These are phyloP conservation scores for Colletotrichum paranaense DNA, from an alignment of 2,329 filamentous ascomycete genomes.

Conservation along the genomic window DNA sequence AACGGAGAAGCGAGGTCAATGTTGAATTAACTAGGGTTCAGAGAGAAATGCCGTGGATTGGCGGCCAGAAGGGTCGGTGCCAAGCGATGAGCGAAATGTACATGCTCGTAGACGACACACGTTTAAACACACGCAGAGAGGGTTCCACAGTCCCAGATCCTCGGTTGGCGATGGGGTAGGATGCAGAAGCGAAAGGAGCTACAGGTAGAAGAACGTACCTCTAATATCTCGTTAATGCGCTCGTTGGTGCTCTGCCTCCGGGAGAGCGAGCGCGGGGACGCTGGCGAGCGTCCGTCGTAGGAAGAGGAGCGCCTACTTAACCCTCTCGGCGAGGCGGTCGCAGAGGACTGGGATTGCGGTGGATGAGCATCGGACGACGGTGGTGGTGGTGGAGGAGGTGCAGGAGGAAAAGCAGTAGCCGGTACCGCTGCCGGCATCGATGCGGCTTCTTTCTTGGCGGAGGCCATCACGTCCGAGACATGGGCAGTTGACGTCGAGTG, in stretches of 20 bases:
- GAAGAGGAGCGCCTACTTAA: constrained; percentile 32
- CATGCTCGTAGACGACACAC: too few relatives aligned
- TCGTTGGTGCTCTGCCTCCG: constrained; percentile 46
- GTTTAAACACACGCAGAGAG: background rate
- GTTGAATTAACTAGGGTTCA: constrained; percentile 2
- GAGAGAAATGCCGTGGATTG: background rate
- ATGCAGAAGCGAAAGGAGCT: constrained; percentile 12
- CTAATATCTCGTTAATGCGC: constrained; percentile 58
- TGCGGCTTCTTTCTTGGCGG: constrained; percentile 24
- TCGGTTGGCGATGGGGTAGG: constrained; percentile 10
- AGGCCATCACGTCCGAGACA: constrained; percentile 32
- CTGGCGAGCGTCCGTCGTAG: constrained; percentile 23
- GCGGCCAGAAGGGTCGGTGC: constrained; percentile 17
- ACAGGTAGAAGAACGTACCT: constrained; percentile 48
- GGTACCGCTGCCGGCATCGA: background rate
- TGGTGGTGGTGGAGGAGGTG: constrained; percentile 10
- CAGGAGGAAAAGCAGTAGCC: background rate
- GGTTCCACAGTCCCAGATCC: background rate
- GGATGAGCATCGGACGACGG: constrained; percentile 19
- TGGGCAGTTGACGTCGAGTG: constrained; percentile 1
- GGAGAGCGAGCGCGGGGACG: constrained; percentile 20
- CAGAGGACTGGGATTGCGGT: constrained; percentile 18
- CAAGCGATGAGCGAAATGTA: constrained; percentile 15
- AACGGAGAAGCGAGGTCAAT: background rate
- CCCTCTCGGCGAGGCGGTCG: constrained; percentile 7